Evolutionary conservation across 2,329 filamentous ascomycete genomes (phyloP).

Genomic region (Paraconiothyrium sp.): DNA sequence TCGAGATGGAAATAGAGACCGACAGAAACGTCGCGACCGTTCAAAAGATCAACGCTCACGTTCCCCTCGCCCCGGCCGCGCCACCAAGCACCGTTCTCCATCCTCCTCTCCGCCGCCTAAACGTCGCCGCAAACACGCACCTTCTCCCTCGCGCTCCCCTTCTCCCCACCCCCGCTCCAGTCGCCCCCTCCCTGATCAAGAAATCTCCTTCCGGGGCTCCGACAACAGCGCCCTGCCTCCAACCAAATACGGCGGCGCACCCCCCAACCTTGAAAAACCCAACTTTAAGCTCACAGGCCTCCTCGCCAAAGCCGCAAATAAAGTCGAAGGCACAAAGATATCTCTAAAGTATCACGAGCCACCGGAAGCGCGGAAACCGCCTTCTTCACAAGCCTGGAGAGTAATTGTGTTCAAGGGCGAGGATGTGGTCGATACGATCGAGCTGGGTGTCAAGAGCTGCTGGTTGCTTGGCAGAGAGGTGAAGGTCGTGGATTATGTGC

Average conservation of each 20-base stretch:
- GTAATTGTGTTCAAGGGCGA: constrained; percentile 91
- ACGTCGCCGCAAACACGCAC: constrained; percentile 41
- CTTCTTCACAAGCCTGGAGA: constrained; percentile 81
- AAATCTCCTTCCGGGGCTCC: constrained; percentile 54
- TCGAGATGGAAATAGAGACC: constrained; percentile 28
- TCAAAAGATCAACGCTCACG: constrained; percentile 28
- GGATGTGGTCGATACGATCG: constrained; percentile 82
- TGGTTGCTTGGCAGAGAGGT: constrained; percentile 89
- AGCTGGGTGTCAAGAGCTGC: constrained; percentile 79
- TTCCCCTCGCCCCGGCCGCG: constrained; percentile 37
- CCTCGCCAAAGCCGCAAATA: constrained; percentile 88
- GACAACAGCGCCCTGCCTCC: constrained; percentile 42
- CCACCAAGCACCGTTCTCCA: constrained; percentile 36
- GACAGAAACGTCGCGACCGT: constrained; percentile 21
- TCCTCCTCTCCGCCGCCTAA: constrained; percentile 44
- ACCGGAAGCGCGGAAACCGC: constrained; percentile 87
- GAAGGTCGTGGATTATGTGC: constrained; percentile 80
- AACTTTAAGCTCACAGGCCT: constrained; percentile 85
- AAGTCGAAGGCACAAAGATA: constrained; percentile 77
- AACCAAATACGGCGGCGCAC: constrained; percentile 44
- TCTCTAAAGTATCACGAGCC: constrained; percentile 97
- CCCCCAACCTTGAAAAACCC: constrained; percentile 79
- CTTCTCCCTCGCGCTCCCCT: constrained; percentile 46
- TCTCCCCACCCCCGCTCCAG: constrained; percentile 54
- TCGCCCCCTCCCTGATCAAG: constrained; percentile 58